A percentile compares a stretch with the other conserved stretches of the same genome.
These are phyloP conservation scores for Chalciporus chontae DNA, from an alignment of 768 basidiomycete genomes.

Conservation along the genomic window DNA sequence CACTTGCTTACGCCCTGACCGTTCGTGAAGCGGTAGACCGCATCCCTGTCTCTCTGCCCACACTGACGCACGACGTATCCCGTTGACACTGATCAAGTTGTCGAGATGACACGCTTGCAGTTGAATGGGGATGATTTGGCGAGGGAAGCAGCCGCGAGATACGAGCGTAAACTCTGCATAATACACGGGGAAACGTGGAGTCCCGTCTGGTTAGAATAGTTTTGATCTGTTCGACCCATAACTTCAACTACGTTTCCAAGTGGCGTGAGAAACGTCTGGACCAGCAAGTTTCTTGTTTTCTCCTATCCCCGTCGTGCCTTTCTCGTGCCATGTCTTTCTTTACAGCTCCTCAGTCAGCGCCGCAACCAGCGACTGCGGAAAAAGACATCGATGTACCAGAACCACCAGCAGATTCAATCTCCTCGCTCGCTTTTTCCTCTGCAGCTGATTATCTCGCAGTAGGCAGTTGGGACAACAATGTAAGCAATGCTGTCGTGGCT, in stretches of 20 bases:
- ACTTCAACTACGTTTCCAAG: too few species aligned
- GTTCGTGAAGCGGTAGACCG: too few species aligned
- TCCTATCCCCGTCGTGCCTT: background rate
- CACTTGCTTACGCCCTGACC: background rate
- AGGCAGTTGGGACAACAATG: conserved; percentile 92
- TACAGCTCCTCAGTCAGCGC: conserved; percentile 27
- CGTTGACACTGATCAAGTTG: background rate
- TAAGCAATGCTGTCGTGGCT: conserved; percentile 33
- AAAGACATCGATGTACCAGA: conserved; percentile 82
- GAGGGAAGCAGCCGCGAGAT: background rate
- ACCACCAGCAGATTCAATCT: conserved; percentile 85
- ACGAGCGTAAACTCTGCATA: conserved; percentile 25
- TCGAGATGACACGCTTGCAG: background rate
- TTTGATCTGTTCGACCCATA: too few species aligned
- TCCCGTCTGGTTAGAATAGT: too few species aligned
- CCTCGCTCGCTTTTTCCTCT: conserved; percentile 78
- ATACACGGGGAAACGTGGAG: conserved; percentile 18
- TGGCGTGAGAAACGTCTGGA: conserved; percentile 22
- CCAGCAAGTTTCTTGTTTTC: background rate
- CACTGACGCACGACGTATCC: too few species aligned
- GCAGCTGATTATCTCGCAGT: conserved; percentile 89
- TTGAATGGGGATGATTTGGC: background rate
- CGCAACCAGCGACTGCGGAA: conserved; percentile 44
- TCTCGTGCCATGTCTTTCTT: conserved; percentile 45
- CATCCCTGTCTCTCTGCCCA: too few species aligned